A percentile compares a stretch with the other conserved stretches of the same genome.
Evolutionary conservation across 163 green algal species (phyloP).

Genomic region (Coccomyxa subellipsoidea): DNA sequence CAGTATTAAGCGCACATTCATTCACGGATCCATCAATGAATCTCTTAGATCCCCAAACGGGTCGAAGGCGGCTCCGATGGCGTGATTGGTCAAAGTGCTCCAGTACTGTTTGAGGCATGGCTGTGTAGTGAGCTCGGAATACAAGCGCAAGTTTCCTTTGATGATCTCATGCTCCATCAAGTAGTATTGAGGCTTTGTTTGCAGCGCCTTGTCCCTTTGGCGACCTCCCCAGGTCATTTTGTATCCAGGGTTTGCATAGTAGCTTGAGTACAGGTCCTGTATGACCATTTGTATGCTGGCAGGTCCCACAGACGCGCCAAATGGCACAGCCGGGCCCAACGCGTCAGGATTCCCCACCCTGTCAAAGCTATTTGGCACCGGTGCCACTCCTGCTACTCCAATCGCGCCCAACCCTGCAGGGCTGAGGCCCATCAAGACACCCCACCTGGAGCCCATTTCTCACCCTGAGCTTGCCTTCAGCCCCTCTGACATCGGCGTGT

Average conservation of each 20-base stretch:
- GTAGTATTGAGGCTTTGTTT: too few relatives aligned
- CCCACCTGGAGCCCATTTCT: slow-evolving; percentile 6
- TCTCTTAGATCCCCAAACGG: neutral
- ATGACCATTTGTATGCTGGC: neutral
- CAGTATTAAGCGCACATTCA: neutral
- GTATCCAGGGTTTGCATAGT: neutral
- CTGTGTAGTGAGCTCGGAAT: too few relatives aligned
- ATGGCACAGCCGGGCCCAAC: neutral
- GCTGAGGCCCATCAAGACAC: slow-evolving; percentile 3
- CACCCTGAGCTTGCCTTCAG: slow-evolving; percentile 17
- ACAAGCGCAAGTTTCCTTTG: too few relatives aligned
- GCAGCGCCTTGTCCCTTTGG: too few relatives aligned
- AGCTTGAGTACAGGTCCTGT: neutral
- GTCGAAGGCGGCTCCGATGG: neutral
- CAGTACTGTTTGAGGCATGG: too few relatives aligned
- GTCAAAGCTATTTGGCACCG: neutral
- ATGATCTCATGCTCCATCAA: too few relatives aligned
- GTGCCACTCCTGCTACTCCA: neutral
- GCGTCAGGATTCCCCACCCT: neutral
- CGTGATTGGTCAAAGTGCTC: neutral
- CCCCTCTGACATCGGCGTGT: slow-evolving; percentile 26
- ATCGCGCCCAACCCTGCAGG: neutral
- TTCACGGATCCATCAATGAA: neutral
- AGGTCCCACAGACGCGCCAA: neutral
- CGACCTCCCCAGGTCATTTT: too few relatives aligned